Evolutionary conservation across 2,329 filamentous ascomycete species (phyloP), one percentile per base, ranked within the genome.

Genomic region (Calonectria pteridis): DNA sequence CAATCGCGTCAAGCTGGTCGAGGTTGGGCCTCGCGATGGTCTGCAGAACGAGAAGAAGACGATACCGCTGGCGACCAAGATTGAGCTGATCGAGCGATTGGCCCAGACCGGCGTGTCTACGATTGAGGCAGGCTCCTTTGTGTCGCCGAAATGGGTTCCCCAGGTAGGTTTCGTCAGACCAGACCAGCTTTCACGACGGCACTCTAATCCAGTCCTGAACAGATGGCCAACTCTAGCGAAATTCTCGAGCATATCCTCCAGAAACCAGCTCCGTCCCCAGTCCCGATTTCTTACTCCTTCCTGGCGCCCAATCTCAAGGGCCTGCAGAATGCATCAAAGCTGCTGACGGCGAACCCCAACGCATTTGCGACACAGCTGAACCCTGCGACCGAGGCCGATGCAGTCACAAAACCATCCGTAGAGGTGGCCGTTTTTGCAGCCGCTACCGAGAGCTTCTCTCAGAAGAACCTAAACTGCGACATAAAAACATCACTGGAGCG

Each of bases 1-100:
- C 81, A 88, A 86, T 80, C 83, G 80, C 73, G 88, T 92, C 74
- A 89, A 88, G 84, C 92, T 97, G 49, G 93, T 97, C 75, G 95
- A 97, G 86, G 95, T 97, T 75, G 94, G 94, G 11, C 94, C 95
- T 40, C 89, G 95, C 77, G 95, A 97, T 86, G 95, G 95, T n/a
- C 86, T 97, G 67, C 95, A 98, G 83, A 97, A 97, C 82, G 94
- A 97, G 86, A 94, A 94, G 85, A 90, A 87, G 76, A 88, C 88
- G 33, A 93, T 97, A 76, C 87, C 94, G 0, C 86, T 94, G 14
- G 87, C 89, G 9, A 95, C 92, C 3, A 97, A 97, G 84, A 90
- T 96, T 69, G 91, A 95, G 77, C 85, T 97, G 67, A 94, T 97
- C 49, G 89, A 93, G 77, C 87, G 91, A 73, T 86, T 97, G 74